Base-by-base conservation (phyloP, 2,329 filamentous ascomycete genomes). In the Blumeria hordei region DNA sequence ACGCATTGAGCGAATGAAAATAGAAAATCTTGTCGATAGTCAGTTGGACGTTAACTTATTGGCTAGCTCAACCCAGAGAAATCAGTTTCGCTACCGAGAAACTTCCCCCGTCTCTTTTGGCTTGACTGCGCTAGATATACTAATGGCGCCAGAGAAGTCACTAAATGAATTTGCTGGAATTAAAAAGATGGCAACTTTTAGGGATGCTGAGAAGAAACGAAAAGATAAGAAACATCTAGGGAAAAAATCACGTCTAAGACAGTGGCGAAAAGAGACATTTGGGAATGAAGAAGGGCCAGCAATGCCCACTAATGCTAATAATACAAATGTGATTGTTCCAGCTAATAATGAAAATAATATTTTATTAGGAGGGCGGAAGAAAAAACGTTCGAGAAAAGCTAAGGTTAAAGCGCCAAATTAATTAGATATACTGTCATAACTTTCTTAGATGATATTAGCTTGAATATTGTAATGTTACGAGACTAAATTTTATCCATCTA, bases 121-220 rank as follows among this genome's bases (percentile, higher is more conserved):
- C 57, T 79, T 98, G 64, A 94, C 86, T 0, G 74, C 88, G 0
- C 78, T 81, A 58, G 92, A 98, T 68, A 96, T 98, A 62, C 76
- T 98, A 36, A 75, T 82, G 65, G 87, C 94, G 60, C 86, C 88
- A 47, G 92, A 98, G 69, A 72, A 78, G 50, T 80, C 82, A 55
- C 77, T 98, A 60, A 98, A 98, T 68, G 75, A 88, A 60, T 98
- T 83, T 64, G 90, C 83, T 5, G 90, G 92, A 6, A 72, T 98
- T 64, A 98, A 98, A 75, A 96, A 95, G 71, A 77, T 95, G 57
- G 88, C 90, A 4, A 74, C 85, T 5, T 98, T 92, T 72, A 77
- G 92, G 56, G 88, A 95, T 65, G 72, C 74, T 3, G 85, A 88
- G 63, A 92, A 93, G 75, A 96, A 96, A 74, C 75, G 76, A 61